Conservation (phyloP, 257 asterid species). For the Apocynum venetum region DNA sequence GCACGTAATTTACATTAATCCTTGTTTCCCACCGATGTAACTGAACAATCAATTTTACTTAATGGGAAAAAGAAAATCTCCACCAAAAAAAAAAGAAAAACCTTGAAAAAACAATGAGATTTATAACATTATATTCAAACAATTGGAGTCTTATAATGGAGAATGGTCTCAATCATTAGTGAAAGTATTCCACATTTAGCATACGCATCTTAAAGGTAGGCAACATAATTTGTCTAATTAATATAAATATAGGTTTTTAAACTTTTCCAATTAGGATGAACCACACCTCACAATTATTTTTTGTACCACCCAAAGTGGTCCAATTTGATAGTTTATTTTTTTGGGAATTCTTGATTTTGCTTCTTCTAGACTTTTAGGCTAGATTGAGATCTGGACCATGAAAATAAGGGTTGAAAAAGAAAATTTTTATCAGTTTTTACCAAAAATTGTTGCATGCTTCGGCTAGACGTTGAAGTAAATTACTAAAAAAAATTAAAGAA, state of each 20-base stretch:
- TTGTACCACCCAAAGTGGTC: conserved; percentile 21
- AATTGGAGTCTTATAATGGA: not conserved
- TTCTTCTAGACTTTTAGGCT: not conserved
- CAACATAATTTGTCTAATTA: not conserved
- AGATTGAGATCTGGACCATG: not conserved
- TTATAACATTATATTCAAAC: not conserved
- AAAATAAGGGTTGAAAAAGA: no score
- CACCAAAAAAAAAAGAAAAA: no score
- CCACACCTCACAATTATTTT: not conserved
- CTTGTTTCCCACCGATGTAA: not conserved
- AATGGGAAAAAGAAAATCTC: not conserved
- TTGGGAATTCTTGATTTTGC: not conserved
- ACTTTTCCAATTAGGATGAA: not conserved
- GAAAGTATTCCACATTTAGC: not conserved
- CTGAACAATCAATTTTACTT: not conserved
- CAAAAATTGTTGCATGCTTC: no score
- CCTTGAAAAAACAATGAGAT: no score
- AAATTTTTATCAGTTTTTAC: no score
- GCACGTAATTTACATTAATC: not conserved
- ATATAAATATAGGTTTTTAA: not conserved
- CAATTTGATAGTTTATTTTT: conserved; percentile 5
- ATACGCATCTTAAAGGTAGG: not conserved
- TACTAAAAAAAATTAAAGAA: no score
- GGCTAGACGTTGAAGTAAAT: no score
- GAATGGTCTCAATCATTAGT: not conserved